Evolutionary conservation across 805 yeast species (phyloP), one percentile per base, ranked within the genome.

Genomic region (Ogataea zsoltii): DNA sequence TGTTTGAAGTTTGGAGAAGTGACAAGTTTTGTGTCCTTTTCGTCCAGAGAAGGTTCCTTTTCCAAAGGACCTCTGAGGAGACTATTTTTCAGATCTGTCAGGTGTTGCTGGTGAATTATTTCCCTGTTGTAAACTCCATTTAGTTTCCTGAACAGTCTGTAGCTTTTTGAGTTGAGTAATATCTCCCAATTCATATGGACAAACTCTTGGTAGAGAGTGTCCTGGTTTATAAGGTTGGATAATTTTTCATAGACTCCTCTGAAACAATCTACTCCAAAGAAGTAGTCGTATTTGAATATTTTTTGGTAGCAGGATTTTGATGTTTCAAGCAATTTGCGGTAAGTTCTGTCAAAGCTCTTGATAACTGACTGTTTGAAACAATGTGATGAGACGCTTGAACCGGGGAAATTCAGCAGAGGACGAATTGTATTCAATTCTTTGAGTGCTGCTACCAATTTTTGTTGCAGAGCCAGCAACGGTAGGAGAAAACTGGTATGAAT

Each of bases 1-100:
- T 39, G 17, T 17, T 46, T 51, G 35, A 61, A 61, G 10, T 50
- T 43, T 4, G 32, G 19, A 12, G 65, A 57, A 17, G 48, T 50
- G 16, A 60, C 57, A 2, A 55, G 35, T 9, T 25, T 39, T 23
- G 42, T 28, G 39, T 54, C 50, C 11, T 41, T 36, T 13, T 49
- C 41, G 30, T 41, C 38, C 18, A 42, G 33, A 16, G 37, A 26
- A 16, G 14, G 7, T 26, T 26, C 21, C 39, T 33, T 33, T 17
- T 23, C 23, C 10, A 4, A 4, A n/a, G 34, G 30, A 15, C 28
- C 26, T 32, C 47, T 45, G n/a, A 25, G 33, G 15, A 49, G 28
- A 40, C 49, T 39, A 4, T 40, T 23, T 28, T 33, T 53, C 17
- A 50, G 41, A 28, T 46, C 45, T 13, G 36, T 14, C 14, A 42